Percentiles rank a stretch among this genome's conserved stretches.
phyloP scores from a whole-genome alignment of 805 yeast species.

The Ogataea chonburiensis region DNA sequence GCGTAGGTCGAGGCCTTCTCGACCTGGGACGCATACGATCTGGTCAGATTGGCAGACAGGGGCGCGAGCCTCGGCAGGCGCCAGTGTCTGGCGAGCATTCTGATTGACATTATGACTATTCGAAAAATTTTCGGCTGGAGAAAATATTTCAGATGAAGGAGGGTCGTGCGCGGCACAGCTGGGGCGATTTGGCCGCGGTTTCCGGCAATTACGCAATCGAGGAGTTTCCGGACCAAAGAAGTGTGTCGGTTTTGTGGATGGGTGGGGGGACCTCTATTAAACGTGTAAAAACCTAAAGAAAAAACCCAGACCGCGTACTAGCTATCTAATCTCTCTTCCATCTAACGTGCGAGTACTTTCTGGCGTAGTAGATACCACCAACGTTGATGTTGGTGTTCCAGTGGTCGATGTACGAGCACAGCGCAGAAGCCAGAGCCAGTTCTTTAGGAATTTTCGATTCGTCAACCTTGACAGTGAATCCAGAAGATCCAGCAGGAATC shows the following conservation, averaged over 20 bases:
- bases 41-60: conserved; percentile 8
- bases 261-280: conserved; percentile 20
- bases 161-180: conserved; percentile 19
- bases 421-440: conserved; percentile 57
- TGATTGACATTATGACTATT: conserved; percentile 14
- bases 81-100: conserved; percentile 18
- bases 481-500: conserved; percentile 49
- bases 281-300: conserved; percentile 12
- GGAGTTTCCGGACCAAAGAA: conserved; percentile 19
- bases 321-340: conserved; percentile 50
- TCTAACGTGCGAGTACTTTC: conserved; percentile 48
- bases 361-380: conserved; percentile 64
- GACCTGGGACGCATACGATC: conserved; percentile 26
- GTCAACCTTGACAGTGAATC: conserved; percentile 56
- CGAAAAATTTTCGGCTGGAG: conserved; percentile 18
- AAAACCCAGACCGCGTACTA: conserved; percentile 5
- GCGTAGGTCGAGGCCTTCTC: conserved; percentile 45
- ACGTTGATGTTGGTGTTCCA: conserved; percentile 62
- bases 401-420: conserved; percentile 61
- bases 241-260: too few species aligned
- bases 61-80: conserved; percentile 7
- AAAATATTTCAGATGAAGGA: conserved; percentile 15
- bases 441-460: conserved; percentile 55
- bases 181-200: conserved; percentile 30
- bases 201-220: conserved; percentile 29